phyloP scores from a whole-genome alignment of 306 rosid genomes.

The Prunus davidiana region DNA sequence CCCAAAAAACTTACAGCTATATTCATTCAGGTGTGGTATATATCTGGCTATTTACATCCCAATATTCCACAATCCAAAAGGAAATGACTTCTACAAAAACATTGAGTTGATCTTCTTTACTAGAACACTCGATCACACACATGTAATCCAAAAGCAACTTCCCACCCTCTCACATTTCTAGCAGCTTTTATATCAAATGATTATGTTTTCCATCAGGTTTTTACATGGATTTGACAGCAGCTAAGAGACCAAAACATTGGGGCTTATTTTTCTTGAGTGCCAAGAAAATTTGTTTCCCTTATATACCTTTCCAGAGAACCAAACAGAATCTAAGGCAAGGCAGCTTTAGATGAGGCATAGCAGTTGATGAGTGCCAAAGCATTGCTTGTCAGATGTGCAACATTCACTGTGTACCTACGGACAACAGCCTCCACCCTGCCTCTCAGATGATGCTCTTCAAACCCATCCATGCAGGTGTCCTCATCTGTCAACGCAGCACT shows the following conservation, averaged over 20 bases:
- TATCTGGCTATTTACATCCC: neutral
- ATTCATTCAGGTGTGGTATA: neutral
- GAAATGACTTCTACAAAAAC: too few relatives aligned
- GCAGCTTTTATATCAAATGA: too few relatives aligned
- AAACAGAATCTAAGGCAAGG: slow-evolving; percentile 1
- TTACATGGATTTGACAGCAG: too few relatives aligned
- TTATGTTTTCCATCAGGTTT: too few relatives aligned
- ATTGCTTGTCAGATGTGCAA: slow-evolving; percentile 37
- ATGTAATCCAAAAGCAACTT: neutral
- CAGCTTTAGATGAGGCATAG: slow-evolving; percentile 24
- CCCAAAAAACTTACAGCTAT: neutral
- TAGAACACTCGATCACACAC: neutral
- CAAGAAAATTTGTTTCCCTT: neutral
- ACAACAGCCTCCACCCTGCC: slow-evolving; percentile 24
- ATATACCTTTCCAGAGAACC: neutral
- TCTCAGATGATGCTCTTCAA: slow-evolving; percentile 2
- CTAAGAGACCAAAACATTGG: neutral
- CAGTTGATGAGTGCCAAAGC: slow-evolving; percentile 44
- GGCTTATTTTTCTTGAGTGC: neutral
- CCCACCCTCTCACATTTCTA: too few relatives aligned
- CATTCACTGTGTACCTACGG: slow-evolving; percentile 19
- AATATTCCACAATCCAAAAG: neutral
- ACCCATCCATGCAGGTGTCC: slow-evolving; percentile 44
- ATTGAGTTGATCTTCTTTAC: neutral
- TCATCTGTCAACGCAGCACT: slow-evolving; percentile 43